phyloP scores from a whole-genome alignment of 768 basidiomycete species.

The Lactarius hatsudake region DNA sequence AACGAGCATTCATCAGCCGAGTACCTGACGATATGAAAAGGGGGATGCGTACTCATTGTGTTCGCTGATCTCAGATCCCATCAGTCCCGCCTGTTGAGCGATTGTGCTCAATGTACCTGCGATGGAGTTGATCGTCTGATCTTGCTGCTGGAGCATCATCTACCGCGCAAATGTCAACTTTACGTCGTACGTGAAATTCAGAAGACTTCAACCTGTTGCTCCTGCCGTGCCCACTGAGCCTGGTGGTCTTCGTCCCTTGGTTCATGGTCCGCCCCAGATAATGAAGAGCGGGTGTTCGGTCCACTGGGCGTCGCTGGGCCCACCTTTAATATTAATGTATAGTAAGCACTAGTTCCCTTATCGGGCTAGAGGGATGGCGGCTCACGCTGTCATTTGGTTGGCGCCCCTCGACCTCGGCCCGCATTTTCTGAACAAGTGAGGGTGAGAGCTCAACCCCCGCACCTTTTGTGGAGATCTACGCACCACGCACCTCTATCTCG shows the following conservation, averaged over 20 bases:
- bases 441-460: slow-evolving; percentile 1
- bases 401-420: slow-evolving; percentile 56
- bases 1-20: background rate
- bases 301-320: slow-evolving; percentile 4
- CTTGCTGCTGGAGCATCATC: slow-evolving; percentile 88
- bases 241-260: slow-evolving; percentile 58
- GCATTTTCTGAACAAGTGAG: slow-evolving; percentile 59
- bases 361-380: background rate
- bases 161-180: slow-evolving; percentile 32
- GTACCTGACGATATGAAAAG: background rate
- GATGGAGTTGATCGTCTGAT: slow-evolving; percentile 84
- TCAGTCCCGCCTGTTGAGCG: slow-evolving; percentile 87
- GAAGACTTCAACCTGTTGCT: slow-evolving; percentile 63
- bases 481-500: slow-evolving; percentile 72
- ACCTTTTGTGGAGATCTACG: slow-evolving; percentile 3
- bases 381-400: slow-evolving; percentile 26
- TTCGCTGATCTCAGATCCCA: slow-evolving; percentile 89
- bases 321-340: slow-evolving; percentile 7
- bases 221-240: slow-evolving; percentile 77
- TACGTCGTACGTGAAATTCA: background rate
- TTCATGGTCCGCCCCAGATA: slow-evolving; percentile 12
- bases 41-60: slow-evolving; percentile 73
- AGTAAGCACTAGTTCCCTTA: background rate
- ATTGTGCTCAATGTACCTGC: slow-evolving; percentile 81
- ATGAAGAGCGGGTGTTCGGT: slow-evolving; percentile 7